phyloP scores from a whole-genome alignment of 768 basidiomycete genomes.

The Boletus vinaceobasis region DNA sequence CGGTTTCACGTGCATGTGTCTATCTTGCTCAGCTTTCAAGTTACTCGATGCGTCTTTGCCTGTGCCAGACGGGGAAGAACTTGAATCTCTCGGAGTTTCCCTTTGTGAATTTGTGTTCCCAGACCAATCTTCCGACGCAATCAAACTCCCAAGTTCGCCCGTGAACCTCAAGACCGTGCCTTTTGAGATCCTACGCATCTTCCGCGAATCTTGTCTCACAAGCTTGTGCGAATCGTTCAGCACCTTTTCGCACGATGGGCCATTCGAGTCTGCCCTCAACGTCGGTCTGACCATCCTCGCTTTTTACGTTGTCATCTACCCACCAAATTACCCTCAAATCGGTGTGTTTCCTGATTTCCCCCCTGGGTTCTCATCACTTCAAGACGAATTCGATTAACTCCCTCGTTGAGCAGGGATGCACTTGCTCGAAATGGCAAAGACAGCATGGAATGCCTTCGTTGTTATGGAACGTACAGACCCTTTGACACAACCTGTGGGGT shows the following conservation, averaged over 20 bases:
- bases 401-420: slow-evolving; percentile 56
- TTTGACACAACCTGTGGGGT: slow-evolving; percentile 6
- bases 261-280: slow-evolving; percentile 48
- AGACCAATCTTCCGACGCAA: slow-evolving; percentile 17
- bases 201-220: slow-evolving; percentile 59
- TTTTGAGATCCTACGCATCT: slow-evolving; percentile 35
- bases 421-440: slow-evolving; percentile 71
- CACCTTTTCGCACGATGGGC: slow-evolving; percentile 63
- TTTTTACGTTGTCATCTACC: slow-evolving; percentile 68
- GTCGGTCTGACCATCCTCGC: slow-evolving; percentile 59
- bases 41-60: slow-evolving; percentile 37
- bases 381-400: background rate
- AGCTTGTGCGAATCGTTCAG: slow-evolving; percentile 63
- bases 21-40: slow-evolving; percentile 49
- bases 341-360: slow-evolving; percentile 41
- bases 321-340: slow-evolving; percentile 76
- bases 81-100: slow-evolving; percentile 22
- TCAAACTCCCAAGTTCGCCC: slow-evolving; percentile 26
- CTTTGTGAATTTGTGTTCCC: slow-evolving; percentile 42
- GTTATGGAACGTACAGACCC: slow-evolving; percentile 24
- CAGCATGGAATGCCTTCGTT: slow-evolving; percentile 65
- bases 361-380: background rate
- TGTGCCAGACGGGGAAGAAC: slow-evolving; percentile 28
- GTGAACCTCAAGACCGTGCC: slow-evolving; percentile 37
- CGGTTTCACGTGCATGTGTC: slow-evolving; percentile 63